A percentile compares a stretch with the other conserved stretches of the same genome.
These are phyloP conservation scores for Haplosporangium gracile DNA, from an alignment of 192 early-diverging fungal genomes.

Conservation along the genomic window DNA sequence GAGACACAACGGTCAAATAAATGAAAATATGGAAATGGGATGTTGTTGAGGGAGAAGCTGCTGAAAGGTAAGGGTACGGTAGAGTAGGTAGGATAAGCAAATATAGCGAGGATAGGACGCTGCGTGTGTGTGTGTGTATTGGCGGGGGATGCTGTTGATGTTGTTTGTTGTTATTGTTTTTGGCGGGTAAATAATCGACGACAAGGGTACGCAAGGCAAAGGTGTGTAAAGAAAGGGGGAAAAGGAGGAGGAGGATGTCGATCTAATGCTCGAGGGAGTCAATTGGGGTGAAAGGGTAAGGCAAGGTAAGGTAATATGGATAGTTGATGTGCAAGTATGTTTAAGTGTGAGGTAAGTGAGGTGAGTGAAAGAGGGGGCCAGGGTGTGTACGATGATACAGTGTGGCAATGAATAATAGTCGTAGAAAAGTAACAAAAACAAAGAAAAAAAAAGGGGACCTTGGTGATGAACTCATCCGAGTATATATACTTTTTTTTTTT, in stretches of 20 bases:
- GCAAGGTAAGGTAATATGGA: background rate
- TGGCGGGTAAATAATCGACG: background rate
- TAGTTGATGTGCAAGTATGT: background rate
- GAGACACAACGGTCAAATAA: background rate
- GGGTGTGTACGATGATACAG: background rate
- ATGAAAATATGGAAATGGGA: background rate
- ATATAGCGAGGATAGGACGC: background rate
- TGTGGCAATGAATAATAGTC: background rate
- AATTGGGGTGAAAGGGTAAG: too few relatives aligned
- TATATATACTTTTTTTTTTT: background rate
- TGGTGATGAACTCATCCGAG: background rate
- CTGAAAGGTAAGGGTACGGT: background rate
- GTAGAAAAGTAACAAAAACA: background rate
- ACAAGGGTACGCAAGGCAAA: background rate
- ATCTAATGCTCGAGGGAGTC: background rate
- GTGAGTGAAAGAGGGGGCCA: background rate
- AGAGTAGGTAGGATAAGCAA: background rate
- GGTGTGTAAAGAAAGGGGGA: background rate
- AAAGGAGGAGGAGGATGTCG: background rate
- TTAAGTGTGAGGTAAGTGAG: background rate
- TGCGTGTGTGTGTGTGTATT: background rate
- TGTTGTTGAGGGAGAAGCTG: background rate
- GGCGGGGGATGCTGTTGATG: background rate
- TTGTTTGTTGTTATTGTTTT: background rate
- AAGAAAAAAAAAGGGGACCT: background rate